These are phyloP conservation scores for Aureobasidium sp. DNA, from an alignment of 2,329 filamentous ascomycete species.

Conservation along the genomic window DNA sequence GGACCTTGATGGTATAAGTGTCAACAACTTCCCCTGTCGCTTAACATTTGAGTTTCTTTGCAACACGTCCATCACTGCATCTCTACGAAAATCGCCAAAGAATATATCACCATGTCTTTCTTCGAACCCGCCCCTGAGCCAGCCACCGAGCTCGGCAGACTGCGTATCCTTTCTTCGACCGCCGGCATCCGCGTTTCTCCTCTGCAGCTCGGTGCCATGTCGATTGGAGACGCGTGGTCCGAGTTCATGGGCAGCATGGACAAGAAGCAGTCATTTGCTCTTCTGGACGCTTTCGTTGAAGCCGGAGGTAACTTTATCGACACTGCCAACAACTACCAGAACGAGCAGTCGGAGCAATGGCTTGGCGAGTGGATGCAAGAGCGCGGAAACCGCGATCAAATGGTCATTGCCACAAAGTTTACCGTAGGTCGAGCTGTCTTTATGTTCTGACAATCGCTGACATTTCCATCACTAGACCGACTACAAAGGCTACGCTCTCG, in stretches of 20 bases:
- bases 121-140: conserved; percentile 24
- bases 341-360: conserved; percentile 26
- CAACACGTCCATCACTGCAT: background rate
- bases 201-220: conserved; percentile 47
- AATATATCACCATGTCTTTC: conserved; percentile 2
- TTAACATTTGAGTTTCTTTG: background rate
- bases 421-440: conserved; percentile 18
- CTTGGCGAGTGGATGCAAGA: conserved; percentile 37
- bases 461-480: conserved; percentile 10
- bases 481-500: conserved; percentile 18
- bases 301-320: conserved; percentile 29
- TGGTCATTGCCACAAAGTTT: conserved; percentile 49
- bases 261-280: conserved; percentile 24
- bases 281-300: conserved; percentile 27
- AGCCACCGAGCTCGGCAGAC: conserved; percentile 38
- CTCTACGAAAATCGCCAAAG: too few relatives aligned
- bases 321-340: conserved; percentile 29
- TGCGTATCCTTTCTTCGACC: conserved; percentile 42
- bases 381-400: conserved; percentile 37
- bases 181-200: conserved; percentile 47
- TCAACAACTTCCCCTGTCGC: too few relatives aligned
- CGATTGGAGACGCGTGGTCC: conserved; percentile 44
- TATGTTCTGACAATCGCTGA: background rate
- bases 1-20: background rate
- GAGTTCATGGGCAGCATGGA: conserved; percentile 19